These are phyloP conservation scores for Pseudocercospora crystallina DNA, from an alignment of 2,329 filamentous ascomycete species.

Conservation along the genomic window DNA sequence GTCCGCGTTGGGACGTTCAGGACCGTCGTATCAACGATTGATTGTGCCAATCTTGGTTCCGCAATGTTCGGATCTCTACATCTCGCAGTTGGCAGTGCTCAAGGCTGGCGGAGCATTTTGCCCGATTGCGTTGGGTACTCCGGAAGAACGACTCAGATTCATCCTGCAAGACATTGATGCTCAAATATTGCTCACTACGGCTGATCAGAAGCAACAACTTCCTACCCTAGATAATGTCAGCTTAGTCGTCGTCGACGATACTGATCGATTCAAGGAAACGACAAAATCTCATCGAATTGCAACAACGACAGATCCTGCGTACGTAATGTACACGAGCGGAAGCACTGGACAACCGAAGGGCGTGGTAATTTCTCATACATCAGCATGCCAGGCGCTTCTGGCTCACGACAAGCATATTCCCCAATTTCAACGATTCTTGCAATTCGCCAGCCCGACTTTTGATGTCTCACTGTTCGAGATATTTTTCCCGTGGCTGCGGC, in stretches of 20 bases:
- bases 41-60: conserved; percentile 76
- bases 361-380: conserved; percentile 75
- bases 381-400: conserved; percentile 77
- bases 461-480: conserved; percentile 95
- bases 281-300: too few species aligned
- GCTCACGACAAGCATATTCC: conserved; percentile 80
- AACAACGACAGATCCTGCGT: conserved; percentile 58
- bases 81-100: conserved; percentile 72
- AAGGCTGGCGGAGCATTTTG: conserved; percentile 85
- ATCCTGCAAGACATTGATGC: conserved; percentile 77
- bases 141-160: conserved; percentile 73
- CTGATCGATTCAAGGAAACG: conserved; percentile 28
- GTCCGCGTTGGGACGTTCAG: conserved; percentile 20
- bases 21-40: conserved; percentile 24
- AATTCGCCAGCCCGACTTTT: conserved; percentile 90
- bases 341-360: conserved; percentile 89
- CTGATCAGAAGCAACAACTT: conserved; percentile 45
- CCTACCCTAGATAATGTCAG: conserved; percentile 37
- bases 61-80: conserved; percentile 75
- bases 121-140: conserved; percentile 76
- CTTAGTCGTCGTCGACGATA: conserved; percentile 45
- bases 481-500: conserved; percentile 79
- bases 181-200: conserved; percentile 64
- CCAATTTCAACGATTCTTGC: conserved; percentile 73
- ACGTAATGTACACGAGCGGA: conserved; percentile 91